Base-by-base conservation (phyloP, 2,329 filamentous ascomycete species). In the Botryotinia narcissicola region DNA sequence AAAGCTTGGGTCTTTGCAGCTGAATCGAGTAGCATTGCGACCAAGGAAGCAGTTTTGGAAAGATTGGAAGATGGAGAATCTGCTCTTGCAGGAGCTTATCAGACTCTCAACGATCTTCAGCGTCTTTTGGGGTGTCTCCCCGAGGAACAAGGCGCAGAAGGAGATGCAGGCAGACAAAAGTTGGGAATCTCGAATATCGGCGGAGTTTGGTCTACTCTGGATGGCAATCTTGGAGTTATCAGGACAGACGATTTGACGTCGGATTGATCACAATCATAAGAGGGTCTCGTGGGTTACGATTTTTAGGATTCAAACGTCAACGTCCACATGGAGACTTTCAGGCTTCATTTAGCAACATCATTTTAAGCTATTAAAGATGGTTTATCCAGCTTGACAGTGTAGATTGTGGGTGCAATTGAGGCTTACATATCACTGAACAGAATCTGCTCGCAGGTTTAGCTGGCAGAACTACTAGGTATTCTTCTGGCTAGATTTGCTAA, bases 1-100 rank as follows among this genome's bases (percentile, higher is more conserved):
- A 84, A 85, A 75, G 86, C 86, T 16, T 92, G 90, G 89, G 85
- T 89, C 14, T 85, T 84, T 76, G 88, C 90, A 1, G 86, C 88
- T 1, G 87, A 91, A 73, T 84, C 87, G 4, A 88, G 89, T 76
- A 90, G 89, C 77, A 87, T 89, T 71, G 82, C 85, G 2, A 89
- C 86, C 1, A 84, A 90, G 18, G 88, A 91, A 77, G 81, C 83
- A 14, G 87, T 91, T 18, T 86, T 87, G 14, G 88, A 90, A 78
- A 87, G 86, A 75, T 84, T 91, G 4, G 89, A 91, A 70, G 83
- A 85, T 70, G 89, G 89, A 0, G 86, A 89, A 76, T 78, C 86
- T 20, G 87, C 87, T 4, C 81, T 91, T 32, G 87, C 89, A 72
- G 83, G 84, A 29, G 86, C 87, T 20, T 85, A 86, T 78, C 81